A percentile compares a stretch with the other conserved stretches of the same genome.
Conservation (phyloP, 306 rosid genomes). For the Vicia faba region DNA sequence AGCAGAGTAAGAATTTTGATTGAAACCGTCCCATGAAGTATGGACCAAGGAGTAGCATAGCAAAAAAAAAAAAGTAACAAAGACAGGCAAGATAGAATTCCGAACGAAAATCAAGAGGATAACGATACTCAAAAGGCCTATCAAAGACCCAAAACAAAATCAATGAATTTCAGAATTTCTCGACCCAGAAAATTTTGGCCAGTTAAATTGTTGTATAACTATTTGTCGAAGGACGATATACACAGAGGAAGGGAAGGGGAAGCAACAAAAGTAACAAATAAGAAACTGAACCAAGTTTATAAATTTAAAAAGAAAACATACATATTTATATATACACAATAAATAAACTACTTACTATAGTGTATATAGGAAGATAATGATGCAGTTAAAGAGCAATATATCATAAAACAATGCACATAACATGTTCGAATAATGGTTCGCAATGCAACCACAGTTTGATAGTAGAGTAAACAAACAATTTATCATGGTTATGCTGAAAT, state of each 20-base stretch:
- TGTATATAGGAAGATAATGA: not conserved
- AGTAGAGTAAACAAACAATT: not conserved
- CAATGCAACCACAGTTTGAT: not conserved
- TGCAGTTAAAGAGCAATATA: not conserved
- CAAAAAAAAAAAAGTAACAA: conserved; percentile 47
- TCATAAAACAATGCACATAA: not conserved
- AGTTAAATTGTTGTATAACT: conserved; percentile 57
- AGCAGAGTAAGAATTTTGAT: conserved; percentile 66
- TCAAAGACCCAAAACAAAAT: conserved; percentile 35
- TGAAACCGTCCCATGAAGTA: conserved; percentile 64
- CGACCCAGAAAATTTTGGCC: conserved; percentile 47
- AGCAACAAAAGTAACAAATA: conserved; percentile 48
- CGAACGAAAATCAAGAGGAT: conserved; percentile 63
- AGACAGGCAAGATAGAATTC: conserved; percentile 63
- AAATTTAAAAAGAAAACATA: conserved; percentile 16
- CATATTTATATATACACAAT: not conserved
- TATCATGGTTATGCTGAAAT: not conserved
- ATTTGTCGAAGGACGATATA: conserved; percentile 54
- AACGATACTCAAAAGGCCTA: conserved; percentile 56
- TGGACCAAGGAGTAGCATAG: conserved; percentile 61
- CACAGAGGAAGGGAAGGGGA: conserved; percentile 41
- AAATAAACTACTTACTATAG: not conserved
- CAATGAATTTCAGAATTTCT: conserved; percentile 54
- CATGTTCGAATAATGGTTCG: not conserved
- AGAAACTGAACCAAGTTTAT: conserved; percentile 47